Conservation (phyloP, 352 stramenopile genomes). For the Phytophthora megakarya region DNA sequence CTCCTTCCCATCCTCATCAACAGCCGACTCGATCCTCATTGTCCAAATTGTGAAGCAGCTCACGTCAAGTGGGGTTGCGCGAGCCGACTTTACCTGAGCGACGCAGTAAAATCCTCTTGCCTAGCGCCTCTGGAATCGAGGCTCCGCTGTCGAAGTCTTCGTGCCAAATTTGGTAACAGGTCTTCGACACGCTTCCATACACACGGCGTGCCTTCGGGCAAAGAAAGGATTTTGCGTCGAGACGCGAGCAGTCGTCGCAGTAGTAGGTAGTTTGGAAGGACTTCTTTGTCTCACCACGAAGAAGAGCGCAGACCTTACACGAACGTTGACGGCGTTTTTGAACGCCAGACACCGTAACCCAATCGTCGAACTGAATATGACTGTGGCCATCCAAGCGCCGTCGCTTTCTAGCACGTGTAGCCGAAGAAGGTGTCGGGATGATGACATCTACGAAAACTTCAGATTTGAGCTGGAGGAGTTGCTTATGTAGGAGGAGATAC, state of each 20-base stretch:
- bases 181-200: neutral
- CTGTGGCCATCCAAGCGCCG: neutral
- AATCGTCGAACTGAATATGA: constrained; percentile 2
- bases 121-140: neutral
- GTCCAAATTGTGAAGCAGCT: neutral
- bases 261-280: constrained; percentile 3
- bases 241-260: neutral
- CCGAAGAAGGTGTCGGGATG: neutral
- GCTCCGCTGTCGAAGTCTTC: neutral
- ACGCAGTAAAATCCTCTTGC: neutral
- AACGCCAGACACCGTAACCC: neutral
- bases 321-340: neutral
- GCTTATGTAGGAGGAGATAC: neutral
- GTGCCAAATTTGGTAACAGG: neutral
- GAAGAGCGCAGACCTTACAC: constrained; percentile 1
- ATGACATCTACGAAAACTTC: neutral
- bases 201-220: neutral
- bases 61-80: neutral
- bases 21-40: no score
- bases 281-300: neutral
- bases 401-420: neutral
- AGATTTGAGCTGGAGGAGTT: neutral
- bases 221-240: neutral
- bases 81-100: neutral
- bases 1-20: no score